A percentile compares a stretch with the other conserved stretches of the same genome.
Evolutionary conservation across 192 early-diverging fungal genomes (phyloP).

Genomic region (Umbelopsis sp.): DNA sequence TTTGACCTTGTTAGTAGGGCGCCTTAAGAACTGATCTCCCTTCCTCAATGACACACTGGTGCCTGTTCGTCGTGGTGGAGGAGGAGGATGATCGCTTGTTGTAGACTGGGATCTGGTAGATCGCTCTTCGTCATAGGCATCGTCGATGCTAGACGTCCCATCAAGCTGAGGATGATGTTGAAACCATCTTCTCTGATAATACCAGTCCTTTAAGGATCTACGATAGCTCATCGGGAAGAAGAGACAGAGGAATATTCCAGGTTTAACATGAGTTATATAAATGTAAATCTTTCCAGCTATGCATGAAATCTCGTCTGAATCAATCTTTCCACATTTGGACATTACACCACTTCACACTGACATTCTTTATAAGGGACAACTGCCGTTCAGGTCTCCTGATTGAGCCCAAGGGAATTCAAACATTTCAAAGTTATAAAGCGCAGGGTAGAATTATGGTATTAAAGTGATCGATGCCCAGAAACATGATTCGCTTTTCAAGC

Average conservation of each 20-base stretch:
- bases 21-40: not conserved
- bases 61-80: not conserved
- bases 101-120: not conserved
- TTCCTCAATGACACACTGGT: not conserved
- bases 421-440: too few species aligned
- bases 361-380: not conserved
- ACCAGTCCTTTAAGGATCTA: slow-evolving; percentile 3
- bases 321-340: slow-evolving; percentile 21
- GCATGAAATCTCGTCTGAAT: not conserved
- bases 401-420: too few species aligned
- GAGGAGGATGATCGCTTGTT: not conserved
- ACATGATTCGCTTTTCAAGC: too few species aligned
- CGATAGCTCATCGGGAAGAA: slow-evolving; percentile 11
- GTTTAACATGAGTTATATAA: not conserved
- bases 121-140: not conserved
- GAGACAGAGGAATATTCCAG: not conserved
- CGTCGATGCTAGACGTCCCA: not conserved
- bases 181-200: slow-evolving; percentile 12
- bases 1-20: slow-evolving; percentile 50
- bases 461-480: too few species aligned
- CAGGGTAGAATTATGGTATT: too few species aligned
- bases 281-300: not conserved
- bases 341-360: not conserved
- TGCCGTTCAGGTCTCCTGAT: too few species aligned
- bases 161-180: not conserved